Base-by-base conservation (phyloP, 768 basidiomycete species). In the Tephrocybe sp. region DNA sequence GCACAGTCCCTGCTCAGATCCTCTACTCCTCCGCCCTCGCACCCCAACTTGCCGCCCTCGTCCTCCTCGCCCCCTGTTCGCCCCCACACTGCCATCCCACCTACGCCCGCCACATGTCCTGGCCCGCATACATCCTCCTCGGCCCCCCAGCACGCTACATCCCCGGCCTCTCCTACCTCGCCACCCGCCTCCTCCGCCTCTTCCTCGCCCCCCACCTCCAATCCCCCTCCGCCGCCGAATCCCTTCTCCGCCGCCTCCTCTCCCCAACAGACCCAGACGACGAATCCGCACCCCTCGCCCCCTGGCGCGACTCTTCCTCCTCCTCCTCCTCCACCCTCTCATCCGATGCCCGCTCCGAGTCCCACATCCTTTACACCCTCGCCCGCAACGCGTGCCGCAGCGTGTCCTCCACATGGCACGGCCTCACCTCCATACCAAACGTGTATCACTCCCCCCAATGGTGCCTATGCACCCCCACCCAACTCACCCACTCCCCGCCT, bases 1-100 rank as follows among this genome's bases (percentile, higher is more conserved):
- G 83, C 16, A 78, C 76, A 0, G 69, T 74, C 9, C 67, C 74
- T 3, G 76, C 82, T 0, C 83, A 84, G 66, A 79, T 83, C 30
- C 57, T 84, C 11, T 83, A 79, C 50, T 54, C 63, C 13, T 85
- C 84, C 51, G 79, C 80, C 6, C 68, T 74, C 24, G 78, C 77
- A 16, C 64, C 69, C 13, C 63, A 71, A 41, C 71, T 83, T 53
- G 65, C 59, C 4, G 77, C 76, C 2, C 67, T 81, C 55, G 53
- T 84, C 39, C 69, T 84, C 36, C 60, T 77, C 24, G 73, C 66
- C 1, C 67, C 82, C 0, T 52, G 75, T 54, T 68, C 78, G 8
- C 82, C 83, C 0, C 72, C 77, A 35, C 72, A 66, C 39, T 67
- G 64, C 41, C 75, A 84, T 61, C 64, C 55, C 25, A 71, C 69